Base-by-base conservation (phyloP, 2,329 filamentous ascomycete genomes). In the Pleomassaria siparia region DNA sequence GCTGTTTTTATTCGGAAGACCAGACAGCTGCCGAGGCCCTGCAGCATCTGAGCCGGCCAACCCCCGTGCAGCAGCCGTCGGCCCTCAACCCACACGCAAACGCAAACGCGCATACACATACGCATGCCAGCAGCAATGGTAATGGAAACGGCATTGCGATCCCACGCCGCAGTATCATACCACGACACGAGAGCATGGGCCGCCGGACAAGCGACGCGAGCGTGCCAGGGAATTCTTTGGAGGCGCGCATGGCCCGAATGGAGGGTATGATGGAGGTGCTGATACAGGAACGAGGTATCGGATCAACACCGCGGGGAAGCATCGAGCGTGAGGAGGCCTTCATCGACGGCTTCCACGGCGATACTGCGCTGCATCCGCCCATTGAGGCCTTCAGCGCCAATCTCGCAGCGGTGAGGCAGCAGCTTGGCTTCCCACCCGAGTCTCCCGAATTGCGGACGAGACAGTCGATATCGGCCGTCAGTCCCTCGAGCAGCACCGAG, bases 1-100 rank as follows among this genome's bases (percentile, higher is more conserved):
- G 64, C 29, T 70, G 66, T 56, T 68, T 68, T 58, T 70, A 68
- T 51, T 69, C 64, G 12, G 66, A 70, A 50, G 65, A 70, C 49
- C 64, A 69, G 54, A 69, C 64, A 18, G 66, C 66, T 2, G 66
- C 66, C 47, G 66, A 70, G 53, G 66, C 62, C 32, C 54, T 70
- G 37, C 66, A 70, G 49, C 66, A 66, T 42, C 66, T 70, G 42
- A 68, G 64, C 44, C 60, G 66, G n/a, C 66, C 64, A 6, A 58
- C 60, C 20, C 54, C 62, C 44, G 51, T 53, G 2, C 61, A 59
- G 13, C 42, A 55, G 0, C 45, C 58, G 2, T 45, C 40, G 20
- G 5, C 32, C 12, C n/a, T 18, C n/a, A 35, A 16, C 32, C 15
- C 32, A 35, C 16, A 16, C 12, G 11, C 32, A 35, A 6, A 35